Percentiles rank a stretch among this genome's conserved stretches.
Conservation (phyloP, 2,329 filamentous ascomycete genomes). For the Tolypocladium inflatum region DNA sequence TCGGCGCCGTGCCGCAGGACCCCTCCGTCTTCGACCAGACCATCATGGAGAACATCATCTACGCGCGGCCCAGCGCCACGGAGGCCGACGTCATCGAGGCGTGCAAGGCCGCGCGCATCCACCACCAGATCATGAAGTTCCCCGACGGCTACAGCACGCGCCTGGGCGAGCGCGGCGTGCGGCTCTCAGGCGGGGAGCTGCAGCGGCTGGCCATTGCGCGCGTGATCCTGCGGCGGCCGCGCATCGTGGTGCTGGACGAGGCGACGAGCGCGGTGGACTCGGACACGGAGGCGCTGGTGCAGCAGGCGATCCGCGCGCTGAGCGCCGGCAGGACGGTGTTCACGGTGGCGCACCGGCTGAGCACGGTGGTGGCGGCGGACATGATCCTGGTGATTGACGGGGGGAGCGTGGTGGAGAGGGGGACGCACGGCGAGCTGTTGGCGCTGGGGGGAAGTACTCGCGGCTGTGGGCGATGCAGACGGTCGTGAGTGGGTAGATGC, state of each 20-base stretch:
- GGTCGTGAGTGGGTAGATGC: background rate
- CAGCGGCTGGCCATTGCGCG: constrained; percentile 39
- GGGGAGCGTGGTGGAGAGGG: constrained; percentile 42
- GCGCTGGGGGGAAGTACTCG: constrained; percentile 37
- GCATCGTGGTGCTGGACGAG: constrained; percentile 33
- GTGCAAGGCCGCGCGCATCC: constrained; percentile 52
- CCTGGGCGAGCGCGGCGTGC: constrained; percentile 39
- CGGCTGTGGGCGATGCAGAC: constrained; percentile 41
- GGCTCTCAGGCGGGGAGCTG: constrained; percentile 39
- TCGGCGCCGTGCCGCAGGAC: constrained; percentile 58
- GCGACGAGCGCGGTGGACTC: constrained; percentile 40
- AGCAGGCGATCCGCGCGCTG: constrained; percentile 34
- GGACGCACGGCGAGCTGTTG: constrained; percentile 39
- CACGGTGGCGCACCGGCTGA: constrained; percentile 36
- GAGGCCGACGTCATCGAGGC: constrained; percentile 51
- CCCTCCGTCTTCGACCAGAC: constrained; percentile 55
- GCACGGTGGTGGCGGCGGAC: constrained; percentile 35
- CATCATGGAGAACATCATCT: constrained; percentile 55
- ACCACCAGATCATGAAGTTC: constrained; percentile 54
- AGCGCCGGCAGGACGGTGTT: constrained; percentile 42
- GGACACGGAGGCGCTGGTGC: constrained; percentile 33
- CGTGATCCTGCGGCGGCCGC: constrained; percentile 17
- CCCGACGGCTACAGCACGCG: constrained; percentile 38
- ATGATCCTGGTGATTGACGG: constrained; percentile 44
- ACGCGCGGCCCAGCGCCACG: constrained; percentile 51